Conservation (phyloP, 495 filamentous ascomycete genomes). For the Aspergillus affinis region DNA sequence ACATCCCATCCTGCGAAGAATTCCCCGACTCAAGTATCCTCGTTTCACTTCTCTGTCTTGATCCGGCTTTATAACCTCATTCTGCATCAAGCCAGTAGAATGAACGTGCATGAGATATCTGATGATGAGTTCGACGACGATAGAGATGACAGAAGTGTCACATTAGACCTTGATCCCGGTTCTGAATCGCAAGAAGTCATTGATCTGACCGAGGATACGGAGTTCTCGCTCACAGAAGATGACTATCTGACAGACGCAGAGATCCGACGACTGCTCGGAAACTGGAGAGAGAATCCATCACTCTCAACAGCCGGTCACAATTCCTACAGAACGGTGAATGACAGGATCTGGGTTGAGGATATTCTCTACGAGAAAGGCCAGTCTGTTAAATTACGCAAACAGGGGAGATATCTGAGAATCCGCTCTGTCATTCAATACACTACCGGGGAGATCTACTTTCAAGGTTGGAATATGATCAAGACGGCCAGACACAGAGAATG, state of each 20-base stretch:
- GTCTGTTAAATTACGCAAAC: slow-evolving; percentile 22
- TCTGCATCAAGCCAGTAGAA: too few relatives aligned
- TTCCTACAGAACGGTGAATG: background rate
- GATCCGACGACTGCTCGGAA: background rate
- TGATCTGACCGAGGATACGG: background rate
- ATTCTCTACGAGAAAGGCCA: slow-evolving; percentile 23
- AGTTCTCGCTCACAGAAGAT: background rate
- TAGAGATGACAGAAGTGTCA: background rate
- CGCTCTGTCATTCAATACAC: slow-evolving; percentile 9
- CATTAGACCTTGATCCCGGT: background rate
- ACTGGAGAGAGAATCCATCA: background rate
- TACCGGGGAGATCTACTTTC: slow-evolving; percentile 16
- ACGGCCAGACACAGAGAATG: slow-evolving; percentile 9
- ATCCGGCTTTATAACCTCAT: too few relatives aligned
- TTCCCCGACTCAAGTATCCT: too few relatives aligned
- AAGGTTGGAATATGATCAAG: slow-evolving; percentile 21
- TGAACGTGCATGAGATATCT: too few relatives aligned
- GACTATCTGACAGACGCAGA: background rate
- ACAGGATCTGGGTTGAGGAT: slow-evolving; percentile 19
- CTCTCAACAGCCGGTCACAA: background rate
- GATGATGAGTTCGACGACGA: too few relatives aligned
- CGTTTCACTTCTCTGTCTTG: too few relatives aligned
- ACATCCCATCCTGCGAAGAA: too few relatives aligned
- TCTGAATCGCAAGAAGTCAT: background rate
- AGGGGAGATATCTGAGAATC: slow-evolving; percentile 24